Conservation (phyloP, 1,284 basidiomycete species). For the Sphagnurus paluster region DNA sequence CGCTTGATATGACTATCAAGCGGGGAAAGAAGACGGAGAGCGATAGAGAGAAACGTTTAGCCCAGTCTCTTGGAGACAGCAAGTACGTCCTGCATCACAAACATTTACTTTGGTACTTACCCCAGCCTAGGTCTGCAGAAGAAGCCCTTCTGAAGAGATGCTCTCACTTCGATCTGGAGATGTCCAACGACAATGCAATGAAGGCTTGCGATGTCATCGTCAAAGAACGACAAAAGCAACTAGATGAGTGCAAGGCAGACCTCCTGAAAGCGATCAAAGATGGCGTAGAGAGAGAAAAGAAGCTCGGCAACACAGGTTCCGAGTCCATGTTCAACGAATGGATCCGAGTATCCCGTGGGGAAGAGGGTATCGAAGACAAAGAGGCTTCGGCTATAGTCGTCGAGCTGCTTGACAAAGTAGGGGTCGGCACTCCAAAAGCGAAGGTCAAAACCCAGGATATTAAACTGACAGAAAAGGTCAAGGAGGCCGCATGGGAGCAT, state of each 20-base stretch:
- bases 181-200: conserved; percentile 75
- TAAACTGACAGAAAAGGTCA: conserved; percentile 50
- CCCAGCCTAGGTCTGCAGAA: conserved; percentile 67
- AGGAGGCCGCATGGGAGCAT: conserved; percentile 76
- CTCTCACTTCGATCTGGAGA: conserved; percentile 90
- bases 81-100: conserved; percentile 48
- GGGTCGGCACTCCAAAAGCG: conserved; percentile 45
- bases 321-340: conserved; percentile 81
- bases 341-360: conserved; percentile 60
- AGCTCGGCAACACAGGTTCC: conserved; percentile 54
- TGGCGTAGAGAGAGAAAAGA: conserved; percentile 67
- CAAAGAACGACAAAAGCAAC: conserved; percentile 75
- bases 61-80: conserved; percentile 87
- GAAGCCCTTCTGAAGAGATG: conserved; percentile 92
- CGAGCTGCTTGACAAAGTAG: conserved; percentile 62
- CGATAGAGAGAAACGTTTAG: conserved; percentile 87
- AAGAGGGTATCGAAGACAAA: conserved; percentile 71
- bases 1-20: conserved; percentile 86
- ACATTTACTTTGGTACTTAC: not conserved
- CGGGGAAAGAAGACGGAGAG: conserved; percentile 85
- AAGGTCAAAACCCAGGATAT: conserved; percentile 61
- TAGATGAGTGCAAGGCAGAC: conserved; percentile 78
- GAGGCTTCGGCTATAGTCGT: conserved; percentile 68
- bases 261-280: conserved; percentile 66
- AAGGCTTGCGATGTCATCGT: conserved; percentile 93